These are phyloP conservation scores for Metschnikowia bowlesiae DNA, from an alignment of 805 yeast genomes.

Conservation along the genomic window DNA sequence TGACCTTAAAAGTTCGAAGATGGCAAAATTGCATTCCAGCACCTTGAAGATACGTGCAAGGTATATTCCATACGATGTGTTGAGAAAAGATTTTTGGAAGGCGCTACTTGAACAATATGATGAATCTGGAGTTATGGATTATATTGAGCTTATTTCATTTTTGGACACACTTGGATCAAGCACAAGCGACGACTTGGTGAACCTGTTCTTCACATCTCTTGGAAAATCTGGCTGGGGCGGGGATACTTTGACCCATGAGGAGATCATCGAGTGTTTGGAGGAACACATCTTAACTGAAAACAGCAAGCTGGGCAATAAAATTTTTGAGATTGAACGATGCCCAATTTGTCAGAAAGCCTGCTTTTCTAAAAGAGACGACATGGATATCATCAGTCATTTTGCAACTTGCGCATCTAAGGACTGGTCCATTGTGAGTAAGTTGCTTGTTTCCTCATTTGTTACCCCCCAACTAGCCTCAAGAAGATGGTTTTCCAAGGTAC, in stretches of 20 bases:
- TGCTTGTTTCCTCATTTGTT: slow-evolving; percentile 64
- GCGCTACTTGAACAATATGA: slow-evolving; percentile 53
- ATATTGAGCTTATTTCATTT: slow-evolving; percentile 59
- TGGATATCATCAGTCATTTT: slow-evolving; percentile 78
- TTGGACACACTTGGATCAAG: slow-evolving; percentile 59
- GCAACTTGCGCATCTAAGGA: slow-evolving; percentile 81
- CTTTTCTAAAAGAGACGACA: slow-evolving; percentile 47
- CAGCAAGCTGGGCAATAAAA: slow-evolving; percentile 26
- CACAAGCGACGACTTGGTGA: slow-evolving; percentile 50
- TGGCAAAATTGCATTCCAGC: slow-evolving; percentile 44
- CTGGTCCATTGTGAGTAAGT: slow-evolving; percentile 63
- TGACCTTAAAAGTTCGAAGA: slow-evolving; percentile 27
- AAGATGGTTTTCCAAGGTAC: slow-evolving; percentile 80
- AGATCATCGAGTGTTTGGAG: slow-evolving; percentile 47
- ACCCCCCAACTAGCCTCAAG: slow-evolving; percentile 79
- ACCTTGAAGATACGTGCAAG: slow-evolving; percentile 55
- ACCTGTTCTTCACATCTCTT: slow-evolving; percentile 45
- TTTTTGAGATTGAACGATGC: slow-evolving; percentile 64
- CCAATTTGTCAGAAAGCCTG: slow-evolving; percentile 73
- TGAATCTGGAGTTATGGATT: slow-evolving; percentile 39
- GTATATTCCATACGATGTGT: slow-evolving; percentile 59
- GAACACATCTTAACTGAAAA: slow-evolving; percentile 24
- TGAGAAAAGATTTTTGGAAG: slow-evolving; percentile 69
- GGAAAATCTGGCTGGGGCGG: slow-evolving; percentile 51
- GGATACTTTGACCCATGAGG: slow-evolving; percentile 41